A percentile compares a stretch with the other conserved stretches of the same genome.
These are phyloP conservation scores for Elsinoe perseae DNA, from an alignment of 2,329 filamentous ascomycete species.

Conservation along the genomic window DNA sequence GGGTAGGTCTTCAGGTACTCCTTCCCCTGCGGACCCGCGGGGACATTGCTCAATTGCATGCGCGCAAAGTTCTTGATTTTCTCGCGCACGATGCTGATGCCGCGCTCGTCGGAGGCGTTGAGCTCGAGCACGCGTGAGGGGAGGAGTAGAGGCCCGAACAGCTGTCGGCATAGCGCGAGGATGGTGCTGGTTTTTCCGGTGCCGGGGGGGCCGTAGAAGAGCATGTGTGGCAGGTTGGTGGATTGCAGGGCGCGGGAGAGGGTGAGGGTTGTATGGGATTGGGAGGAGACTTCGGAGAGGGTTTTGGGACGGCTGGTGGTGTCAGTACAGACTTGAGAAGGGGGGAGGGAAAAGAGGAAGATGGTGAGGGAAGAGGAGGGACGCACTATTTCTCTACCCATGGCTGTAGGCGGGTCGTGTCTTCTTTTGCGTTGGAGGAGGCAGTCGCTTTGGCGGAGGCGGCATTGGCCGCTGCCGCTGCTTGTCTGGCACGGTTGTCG, in stretches of 20 bases:
- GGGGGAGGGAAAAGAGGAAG: slow-evolving; percentile 15
- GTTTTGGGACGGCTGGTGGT: slow-evolving; percentile 79
- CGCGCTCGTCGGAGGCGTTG: slow-evolving; percentile 97
- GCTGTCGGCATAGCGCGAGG: slow-evolving; percentile 90
- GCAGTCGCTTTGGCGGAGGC: slow-evolving; percentile 58
- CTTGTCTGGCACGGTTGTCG: slow-evolving; percentile 78
- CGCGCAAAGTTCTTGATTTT: slow-evolving; percentile 98
- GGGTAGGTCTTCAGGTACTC: slow-evolving; percentile 63
- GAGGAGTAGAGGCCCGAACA: slow-evolving; percentile 91
- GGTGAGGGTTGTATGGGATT: slow-evolving; percentile 93
- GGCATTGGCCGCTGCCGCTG: slow-evolving; percentile 62
- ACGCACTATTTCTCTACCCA: slow-evolving; percentile 98
- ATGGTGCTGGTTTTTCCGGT: slow-evolving; percentile 98
- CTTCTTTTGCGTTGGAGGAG: slow-evolving; percentile 42
- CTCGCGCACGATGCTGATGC: slow-evolving; percentile 91
- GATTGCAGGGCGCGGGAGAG: slow-evolving; percentile 89
- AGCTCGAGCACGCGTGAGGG: slow-evolving; percentile 94
- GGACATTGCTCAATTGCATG: slow-evolving; percentile 81
- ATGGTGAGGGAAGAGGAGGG: background rate
- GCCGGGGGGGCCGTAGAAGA: slow-evolving; percentile 96
- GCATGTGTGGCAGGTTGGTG: slow-evolving; percentile 97
- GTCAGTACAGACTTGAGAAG: no score
- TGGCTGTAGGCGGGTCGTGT: slow-evolving; percentile 62
- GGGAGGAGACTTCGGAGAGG: slow-evolving; percentile 87
- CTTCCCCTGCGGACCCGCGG: slow-evolving; percentile 52